Conservation (phyloP, 306 rosid species). For the Aeschynomene evenia region DNA sequence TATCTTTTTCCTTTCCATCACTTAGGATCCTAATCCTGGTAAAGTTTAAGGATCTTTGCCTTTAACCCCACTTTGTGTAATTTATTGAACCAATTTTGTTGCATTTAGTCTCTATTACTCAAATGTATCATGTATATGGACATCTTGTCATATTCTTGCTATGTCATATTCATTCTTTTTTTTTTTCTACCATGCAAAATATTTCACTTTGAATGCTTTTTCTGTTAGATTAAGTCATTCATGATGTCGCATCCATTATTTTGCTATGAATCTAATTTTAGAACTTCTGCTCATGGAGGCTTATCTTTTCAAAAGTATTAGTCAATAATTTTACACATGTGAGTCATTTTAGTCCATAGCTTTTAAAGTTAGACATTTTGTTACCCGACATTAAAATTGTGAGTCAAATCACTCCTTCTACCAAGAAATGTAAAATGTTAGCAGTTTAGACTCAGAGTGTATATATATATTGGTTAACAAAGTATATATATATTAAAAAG, state of each 20-base stretch:
- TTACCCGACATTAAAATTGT: too few relatives aligned
- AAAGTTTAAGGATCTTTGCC: slow-evolving; percentile 26
- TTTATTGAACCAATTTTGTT: slow-evolving; percentile 39
- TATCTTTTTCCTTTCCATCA: slow-evolving; percentile 22
- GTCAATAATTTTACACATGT: too few relatives aligned
- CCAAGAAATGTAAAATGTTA: too few relatives aligned
- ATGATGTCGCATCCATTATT: too few relatives aligned
- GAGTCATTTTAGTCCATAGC: too few relatives aligned
- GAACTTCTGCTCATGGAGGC: not conserved
- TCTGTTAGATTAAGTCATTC: not conserved
- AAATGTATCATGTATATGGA: slow-evolving; percentile 44
- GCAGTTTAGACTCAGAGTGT: too few relatives aligned
- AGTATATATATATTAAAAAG: too few relatives aligned
- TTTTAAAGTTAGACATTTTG: too few relatives aligned
- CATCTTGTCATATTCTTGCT: not conserved
- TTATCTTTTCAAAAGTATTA: not conserved
- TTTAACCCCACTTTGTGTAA: slow-evolving; percentile 29
- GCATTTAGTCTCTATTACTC: slow-evolving; percentile 28
- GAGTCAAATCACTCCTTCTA: too few relatives aligned
- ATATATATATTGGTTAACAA: too few relatives aligned
- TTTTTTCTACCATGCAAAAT: not conserved
- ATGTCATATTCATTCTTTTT: slow-evolving; percentile 7
- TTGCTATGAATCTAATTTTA: not conserved
- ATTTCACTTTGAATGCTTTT: not conserved
- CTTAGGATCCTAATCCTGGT: slow-evolving; percentile 21